These are phyloP conservation scores for Russula ochroleuca DNA, from an alignment of 768 basidiomycete species.

Conservation along the genomic window DNA sequence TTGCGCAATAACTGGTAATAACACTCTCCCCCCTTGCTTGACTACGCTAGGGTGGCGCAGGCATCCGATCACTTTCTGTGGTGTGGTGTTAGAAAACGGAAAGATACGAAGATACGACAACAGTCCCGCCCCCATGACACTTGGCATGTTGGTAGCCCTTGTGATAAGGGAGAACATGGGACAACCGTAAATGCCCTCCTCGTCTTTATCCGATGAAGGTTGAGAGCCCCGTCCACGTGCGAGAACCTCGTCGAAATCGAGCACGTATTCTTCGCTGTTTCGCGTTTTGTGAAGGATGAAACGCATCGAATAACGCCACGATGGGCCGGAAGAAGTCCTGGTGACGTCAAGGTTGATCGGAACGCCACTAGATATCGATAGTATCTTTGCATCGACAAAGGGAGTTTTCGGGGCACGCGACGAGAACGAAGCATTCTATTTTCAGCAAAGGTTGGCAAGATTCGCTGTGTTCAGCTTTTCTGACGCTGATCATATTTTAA, in stretches of 20 bases:
- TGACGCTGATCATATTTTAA: slow-evolving; percentile 67
- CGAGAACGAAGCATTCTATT: slow-evolving; percentile 92
- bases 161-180: slow-evolving; percentile 84
- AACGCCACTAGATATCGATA: not conserved
- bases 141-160: slow-evolving; percentile 38
- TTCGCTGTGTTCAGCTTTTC: slow-evolving; percentile 94
- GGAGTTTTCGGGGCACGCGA: slow-evolving; percentile 59
- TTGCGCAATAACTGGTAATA: no score
- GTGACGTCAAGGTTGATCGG: no score
- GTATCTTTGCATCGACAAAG: slow-evolving; percentile 66
- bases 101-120: not conserved
- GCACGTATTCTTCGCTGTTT: slow-evolving; percentile 68
- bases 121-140: no score
- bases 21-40: no score
- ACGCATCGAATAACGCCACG: slow-evolving; percentile 84
- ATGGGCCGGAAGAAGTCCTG: slow-evolving; percentile 91
- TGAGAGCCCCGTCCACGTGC: not conserved
- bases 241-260: slow-evolving; percentile 57
- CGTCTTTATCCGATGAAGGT: slow-evolving; percentile 32
- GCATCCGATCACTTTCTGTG: slow-evolving; percentile 21
- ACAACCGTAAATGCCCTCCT: slow-evolving; percentile 55
- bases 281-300: slow-evolving; percentile 57
- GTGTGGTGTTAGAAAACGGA: no score
- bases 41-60: slow-evolving; percentile 21
- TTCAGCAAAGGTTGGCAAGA: slow-evolving; percentile 88